phyloP scores from a whole-genome alignment of 1,284 basidiomycete genomes.

The Cutaneotrichosporon daszewskae region DNA sequence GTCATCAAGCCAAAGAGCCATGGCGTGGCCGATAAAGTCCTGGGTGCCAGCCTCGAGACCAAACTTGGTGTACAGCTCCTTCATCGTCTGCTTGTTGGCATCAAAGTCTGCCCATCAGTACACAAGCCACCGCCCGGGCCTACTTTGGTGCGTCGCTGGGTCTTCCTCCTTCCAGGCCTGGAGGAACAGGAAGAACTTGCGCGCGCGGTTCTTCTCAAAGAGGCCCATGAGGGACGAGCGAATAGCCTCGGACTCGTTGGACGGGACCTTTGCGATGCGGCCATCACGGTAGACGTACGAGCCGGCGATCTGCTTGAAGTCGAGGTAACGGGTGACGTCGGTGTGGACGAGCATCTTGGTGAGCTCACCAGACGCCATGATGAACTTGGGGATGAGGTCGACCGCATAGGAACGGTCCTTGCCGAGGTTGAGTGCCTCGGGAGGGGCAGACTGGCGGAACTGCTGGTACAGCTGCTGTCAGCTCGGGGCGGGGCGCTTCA shows the following conservation, averaged over 20 bases:
- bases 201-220: slow-evolving; percentile 96
- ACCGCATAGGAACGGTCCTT: slow-evolving; percentile 94
- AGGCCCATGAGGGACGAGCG: slow-evolving; percentile 92
- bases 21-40: slow-evolving; percentile 98
- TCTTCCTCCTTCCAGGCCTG: slow-evolving; percentile 94
- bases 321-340: slow-evolving; percentile 96
- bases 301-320: slow-evolving; percentile 99
- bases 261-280: slow-evolving; percentile 94
- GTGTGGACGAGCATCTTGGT: slow-evolving; percentile 98
- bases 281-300: slow-evolving; percentile 97
- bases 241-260: slow-evolving; percentile 96
- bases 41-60: slow-evolving; percentile 95
- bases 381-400: slow-evolving; percentile 91
- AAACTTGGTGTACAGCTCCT: slow-evolving; percentile 91
- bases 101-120: slow-evolving; percentile 59
- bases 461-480: slow-evolving; percentile 80
- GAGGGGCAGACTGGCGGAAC: slow-evolving; percentile 64
- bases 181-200: slow-evolving; percentile 98
- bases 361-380: slow-evolving; percentile 96
- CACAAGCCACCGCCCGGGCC: slow-evolving; percentile 17
- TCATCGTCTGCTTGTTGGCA: slow-evolving; percentile 84
- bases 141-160: slow-evolving; percentile 90
- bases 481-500: not conserved
- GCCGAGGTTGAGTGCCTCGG: slow-evolving; percentile 62
- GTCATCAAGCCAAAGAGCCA: slow-evolving; percentile 97